Conservation (phyloP, 352 stramenopile genomes). For the Pythium oligandrum region DNA sequence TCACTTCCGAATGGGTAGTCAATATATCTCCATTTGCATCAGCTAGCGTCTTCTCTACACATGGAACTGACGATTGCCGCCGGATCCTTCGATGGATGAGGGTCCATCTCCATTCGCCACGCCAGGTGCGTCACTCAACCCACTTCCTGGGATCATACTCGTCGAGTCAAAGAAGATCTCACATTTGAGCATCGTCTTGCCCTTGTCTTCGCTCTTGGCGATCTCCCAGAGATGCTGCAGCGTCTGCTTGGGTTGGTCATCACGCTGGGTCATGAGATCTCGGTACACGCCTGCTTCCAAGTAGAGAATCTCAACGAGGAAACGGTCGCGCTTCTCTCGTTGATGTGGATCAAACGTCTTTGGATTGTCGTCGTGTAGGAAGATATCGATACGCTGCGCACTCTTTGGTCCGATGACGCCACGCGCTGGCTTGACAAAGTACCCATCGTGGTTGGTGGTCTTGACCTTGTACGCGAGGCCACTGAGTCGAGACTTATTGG, state of each 20-base stretch:
- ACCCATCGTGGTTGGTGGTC: slow-evolving; percentile 72
- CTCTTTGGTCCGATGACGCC: slow-evolving; percentile 57
- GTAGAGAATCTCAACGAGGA: slow-evolving; percentile 65
- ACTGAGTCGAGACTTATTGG: slow-evolving; percentile 43
- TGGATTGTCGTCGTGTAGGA: slow-evolving; percentile 35
- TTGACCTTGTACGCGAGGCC: slow-evolving; percentile 75
- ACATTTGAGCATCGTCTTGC: background rate
- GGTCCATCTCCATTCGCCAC: too few relatives aligned
- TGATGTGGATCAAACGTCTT: slow-evolving; percentile 30
- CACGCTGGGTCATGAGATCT: slow-evolving; percentile 33
- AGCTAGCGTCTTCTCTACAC: too few relatives aligned
- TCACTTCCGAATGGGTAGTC: too few relatives aligned
- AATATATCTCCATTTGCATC: too few relatives aligned
- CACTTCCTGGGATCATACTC: too few relatives aligned
- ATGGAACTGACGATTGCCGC: too few relatives aligned
- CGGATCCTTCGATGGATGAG: too few relatives aligned
- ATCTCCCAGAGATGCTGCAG: slow-evolving; percentile 37
- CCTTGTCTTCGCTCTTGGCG: slow-evolving; percentile 3
- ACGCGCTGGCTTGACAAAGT: slow-evolving; percentile 68
- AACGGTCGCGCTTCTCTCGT: slow-evolving; percentile 59
- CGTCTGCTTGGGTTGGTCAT: slow-evolving; percentile 28
- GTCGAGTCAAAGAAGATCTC: background rate
- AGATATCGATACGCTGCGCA: slow-evolving; percentile 55
- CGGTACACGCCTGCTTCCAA: slow-evolving; percentile 33
- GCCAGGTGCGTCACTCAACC: too few relatives aligned